Base-by-base conservation (phyloP, 352 stramenopile species). In the Hyaloperonospora brassicae region DNA sequence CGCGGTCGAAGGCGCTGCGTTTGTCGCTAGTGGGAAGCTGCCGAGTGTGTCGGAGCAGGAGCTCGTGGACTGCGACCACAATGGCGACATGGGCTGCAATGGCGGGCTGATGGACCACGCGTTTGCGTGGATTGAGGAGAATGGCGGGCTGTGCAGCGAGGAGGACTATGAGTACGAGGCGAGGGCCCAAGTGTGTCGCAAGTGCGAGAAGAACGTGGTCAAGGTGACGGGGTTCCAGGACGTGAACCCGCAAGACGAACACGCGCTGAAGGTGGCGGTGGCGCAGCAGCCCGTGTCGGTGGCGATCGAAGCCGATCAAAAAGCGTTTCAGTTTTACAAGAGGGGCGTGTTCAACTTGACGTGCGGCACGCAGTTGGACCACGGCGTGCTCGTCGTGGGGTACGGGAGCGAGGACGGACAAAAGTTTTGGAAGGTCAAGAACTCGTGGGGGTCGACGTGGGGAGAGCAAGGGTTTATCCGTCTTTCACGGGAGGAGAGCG, bases 51-150 rank as follows among this genome's bases (percentile, higher is more conserved):
- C 92, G 36, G 97, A 99, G 72, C 97, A 99, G 72, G 84, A 99
- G 58, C 87, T 99, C 21, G 85, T 99, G 40, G 93, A 98, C 76
- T 99, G 97, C 61, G 95, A 98, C 65, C 50, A 93, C 58, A 89
- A 90, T 60, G 83, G 87, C 48, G 92, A 99, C 77, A 85, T 96
- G 68, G 96, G 95, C 52, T 99, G 97, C 79, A 95, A 94, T 57
- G 97, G 96, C 24, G 97, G 96, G 25, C 69, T 98, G 12, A 99
- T 99, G 95, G 93, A 98, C 73, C 95, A 98, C 63, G 95, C 95
- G 9, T 98, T 98, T 64, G 71, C 86, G 14, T 98, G 93, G 75
- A 96, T 98, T 54, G 85, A 97, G 59, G 69, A 82, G 41, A 76
- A 95, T 49, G 79, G 78, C 23, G 80, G 86, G 30, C 70, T 99